These are phyloP conservation scores for Pseudofabraea citricarpa DNA, from an alignment of 2,329 filamentous ascomycete species.

Conservation along the genomic window DNA sequence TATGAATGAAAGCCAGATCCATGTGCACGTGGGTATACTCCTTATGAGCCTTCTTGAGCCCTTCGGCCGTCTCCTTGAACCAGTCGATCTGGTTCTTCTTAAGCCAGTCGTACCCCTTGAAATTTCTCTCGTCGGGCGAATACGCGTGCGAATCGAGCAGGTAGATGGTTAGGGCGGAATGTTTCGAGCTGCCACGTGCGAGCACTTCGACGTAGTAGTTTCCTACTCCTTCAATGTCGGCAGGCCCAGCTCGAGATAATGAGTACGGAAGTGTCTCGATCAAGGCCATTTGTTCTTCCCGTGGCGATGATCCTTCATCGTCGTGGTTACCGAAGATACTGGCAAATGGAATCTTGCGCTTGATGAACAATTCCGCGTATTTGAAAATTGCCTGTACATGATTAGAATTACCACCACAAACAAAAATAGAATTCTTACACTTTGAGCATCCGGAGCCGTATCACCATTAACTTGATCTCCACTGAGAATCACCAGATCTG, in stretches of 20 bases:
- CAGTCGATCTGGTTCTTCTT: conserved; percentile 92
- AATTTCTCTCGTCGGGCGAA: conserved; percentile 82
- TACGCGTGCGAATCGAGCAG: conserved; percentile 91
- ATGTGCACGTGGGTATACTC: conserved; percentile 91
- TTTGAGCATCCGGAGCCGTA: conserved; percentile 85
- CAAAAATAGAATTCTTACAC: conserved; percentile 41
- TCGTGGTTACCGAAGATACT: conserved; percentile 98
- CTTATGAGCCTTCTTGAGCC: conserved; percentile 70
- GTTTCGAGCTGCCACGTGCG: conserved; percentile 70
- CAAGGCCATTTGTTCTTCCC: conserved; percentile 76
- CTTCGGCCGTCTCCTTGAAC: conserved; percentile 76
- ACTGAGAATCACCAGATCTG: conserved; percentile 84
- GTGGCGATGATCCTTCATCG: conserved; percentile 73
- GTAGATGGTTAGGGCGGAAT: conserved; percentile 92
- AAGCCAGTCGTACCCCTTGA: conserved; percentile 94
- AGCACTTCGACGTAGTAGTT: conserved; percentile 94
- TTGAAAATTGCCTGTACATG: conserved; percentile 76
- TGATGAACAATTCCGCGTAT: conserved; percentile 76
- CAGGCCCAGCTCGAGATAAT: conserved; percentile 76
- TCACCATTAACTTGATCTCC: conserved; percentile 97
- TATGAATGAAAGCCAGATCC: conserved; percentile 96
- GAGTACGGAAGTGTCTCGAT: conserved; percentile 86
- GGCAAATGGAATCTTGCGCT: conserved; percentile 86
- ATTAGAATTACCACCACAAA: conserved; percentile 16
- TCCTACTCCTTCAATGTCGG: conserved; percentile 81